These are phyloP conservation scores for Neoboletus brunneissimus DNA, from an alignment of 768 basidiomycete species.

Conservation along the genomic window DNA sequence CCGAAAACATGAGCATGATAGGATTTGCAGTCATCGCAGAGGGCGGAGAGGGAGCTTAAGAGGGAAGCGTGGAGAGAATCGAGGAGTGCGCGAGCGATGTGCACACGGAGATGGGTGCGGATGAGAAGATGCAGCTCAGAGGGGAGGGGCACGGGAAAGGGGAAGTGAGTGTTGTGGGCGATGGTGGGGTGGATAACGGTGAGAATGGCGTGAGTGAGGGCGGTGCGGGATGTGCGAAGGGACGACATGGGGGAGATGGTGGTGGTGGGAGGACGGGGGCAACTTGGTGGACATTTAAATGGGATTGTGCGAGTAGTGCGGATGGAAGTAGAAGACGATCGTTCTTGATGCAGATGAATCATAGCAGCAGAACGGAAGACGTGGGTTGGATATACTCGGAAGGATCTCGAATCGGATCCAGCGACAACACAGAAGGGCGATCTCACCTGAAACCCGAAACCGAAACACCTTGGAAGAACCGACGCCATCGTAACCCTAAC, in stretches of 20 bases:
- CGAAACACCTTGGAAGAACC: conserved; percentile 8
- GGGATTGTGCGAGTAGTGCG: conserved; percentile 22
- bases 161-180: conserved; percentile 24
- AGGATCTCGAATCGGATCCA: background rate
- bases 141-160: conserved; percentile 37
- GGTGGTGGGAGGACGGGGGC: background rate
- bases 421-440: conserved; percentile 18
- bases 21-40: conserved; percentile 49
- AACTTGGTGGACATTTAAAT: conserved; percentile 16
- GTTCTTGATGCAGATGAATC: conserved; percentile 1
- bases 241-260: conserved; percentile 12
- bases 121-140: conserved; percentile 53
- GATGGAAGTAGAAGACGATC: conserved; percentile 19
- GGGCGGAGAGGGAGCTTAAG: conserved; percentile 22
- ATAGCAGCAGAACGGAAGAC: background rate
- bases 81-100: conserved; percentile 42
- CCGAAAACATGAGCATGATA: conserved; percentile 57
- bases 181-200: conserved; percentile 47
- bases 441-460: conserved; percentile 1
- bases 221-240: conserved; percentile 40
- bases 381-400: background rate
- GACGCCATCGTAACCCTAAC: conserved; percentile 32
- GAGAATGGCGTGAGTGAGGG: conserved; percentile 53
- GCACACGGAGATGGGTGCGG: conserved; percentile 44
- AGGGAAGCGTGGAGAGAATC: conserved; percentile 43